Evolutionary conservation across 805 yeast species (phyloP), one percentile per base, ranked within the genome.

Genomic region (Sungouiozyma intestinalis): DNA sequence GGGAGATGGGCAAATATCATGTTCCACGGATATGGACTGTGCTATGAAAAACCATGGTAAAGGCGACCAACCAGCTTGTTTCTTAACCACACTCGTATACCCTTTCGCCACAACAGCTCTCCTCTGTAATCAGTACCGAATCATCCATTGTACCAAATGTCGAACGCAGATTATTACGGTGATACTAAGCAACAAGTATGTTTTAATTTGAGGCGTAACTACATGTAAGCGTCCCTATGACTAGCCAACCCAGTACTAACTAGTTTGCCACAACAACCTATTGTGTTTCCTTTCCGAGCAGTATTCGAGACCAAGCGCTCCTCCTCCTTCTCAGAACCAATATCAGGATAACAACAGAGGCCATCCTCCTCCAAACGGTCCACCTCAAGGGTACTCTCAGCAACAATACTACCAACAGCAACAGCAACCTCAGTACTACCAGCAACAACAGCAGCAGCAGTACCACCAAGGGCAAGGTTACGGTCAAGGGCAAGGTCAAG

Each of bases 401-500:
- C 44, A 57, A 48, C 46, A 43, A 43, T 53, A 64, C 60, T 60
- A 71, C 68, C 47, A 71, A 58, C 62, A 62, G 63, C 51, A 64
- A 66, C 54, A 70, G 64, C 63, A 54, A n/a, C 64, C 51, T 41
- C 66, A 57, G 32, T 60, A 58, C 13, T 59, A 58, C 35, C 67
- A 65, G 45, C 68, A 58, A 45, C 76, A 63, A 41, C 75, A 71
- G 48, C 76, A 36, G 15, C 44, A 42, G 17, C 40, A 43, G n/a
- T 45, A 41, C 33, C 41, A 41, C 9, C 42, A 21, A 9, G 45
- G 33, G 19, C 38, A 41, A 24, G 51, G 48, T 33, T 48, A 62
- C 67, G 53, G 69, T 66, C 42, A 54, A 66, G 74, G 58, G 38
- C 74, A 68, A 45, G 66, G 62, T 40, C 74, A 59, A 41, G 75